These are phyloP conservation scores for Solanum piurae DNA, from an alignment of 257 asterid species.

Conservation along the genomic window DNA sequence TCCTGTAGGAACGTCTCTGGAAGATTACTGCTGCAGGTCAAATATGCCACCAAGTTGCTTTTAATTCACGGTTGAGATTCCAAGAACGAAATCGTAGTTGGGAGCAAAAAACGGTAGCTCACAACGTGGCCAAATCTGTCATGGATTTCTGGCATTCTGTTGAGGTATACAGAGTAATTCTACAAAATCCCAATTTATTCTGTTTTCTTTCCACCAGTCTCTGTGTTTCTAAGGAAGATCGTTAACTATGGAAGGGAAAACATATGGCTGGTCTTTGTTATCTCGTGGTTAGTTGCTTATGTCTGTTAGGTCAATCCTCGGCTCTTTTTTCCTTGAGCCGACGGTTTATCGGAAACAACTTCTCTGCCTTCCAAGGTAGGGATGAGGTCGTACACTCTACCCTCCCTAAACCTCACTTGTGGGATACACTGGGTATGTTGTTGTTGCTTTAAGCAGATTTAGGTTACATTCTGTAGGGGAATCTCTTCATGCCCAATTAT, in stretches of 20 bases:
- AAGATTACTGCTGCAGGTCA: constrained; percentile 70
- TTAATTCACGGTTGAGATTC: constrained; percentile 37
- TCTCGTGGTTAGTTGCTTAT: background rate
- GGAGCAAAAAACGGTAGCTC: constrained; percentile 58
- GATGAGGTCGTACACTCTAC: background rate
- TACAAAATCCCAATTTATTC: background rate
- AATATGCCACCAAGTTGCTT: constrained; percentile 47
- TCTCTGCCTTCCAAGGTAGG: background rate
- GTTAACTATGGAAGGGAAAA: background rate
- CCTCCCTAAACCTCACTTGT: background rate
- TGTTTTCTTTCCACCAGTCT: background rate
- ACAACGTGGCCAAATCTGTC: constrained; percentile 57
- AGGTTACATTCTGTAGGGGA: background rate
- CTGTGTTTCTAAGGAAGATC: background rate
- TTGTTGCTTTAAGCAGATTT: background rate
- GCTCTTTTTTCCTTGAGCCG: background rate
- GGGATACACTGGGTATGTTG: background rate
- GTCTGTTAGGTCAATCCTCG: background rate
- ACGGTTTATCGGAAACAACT: background rate
- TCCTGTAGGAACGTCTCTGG: constrained; percentile 82
- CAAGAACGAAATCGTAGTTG: constrained; percentile 23
- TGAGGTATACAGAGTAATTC: constrained; percentile 29
- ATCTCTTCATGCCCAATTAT: background rate
- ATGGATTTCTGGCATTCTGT: constrained; percentile 75
- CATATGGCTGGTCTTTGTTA: background rate